Percentiles rank a stretch among this genome's conserved stretches.
Conservation (phyloP, 257 asterid genomes). For the Solanum neorickii region DNA sequence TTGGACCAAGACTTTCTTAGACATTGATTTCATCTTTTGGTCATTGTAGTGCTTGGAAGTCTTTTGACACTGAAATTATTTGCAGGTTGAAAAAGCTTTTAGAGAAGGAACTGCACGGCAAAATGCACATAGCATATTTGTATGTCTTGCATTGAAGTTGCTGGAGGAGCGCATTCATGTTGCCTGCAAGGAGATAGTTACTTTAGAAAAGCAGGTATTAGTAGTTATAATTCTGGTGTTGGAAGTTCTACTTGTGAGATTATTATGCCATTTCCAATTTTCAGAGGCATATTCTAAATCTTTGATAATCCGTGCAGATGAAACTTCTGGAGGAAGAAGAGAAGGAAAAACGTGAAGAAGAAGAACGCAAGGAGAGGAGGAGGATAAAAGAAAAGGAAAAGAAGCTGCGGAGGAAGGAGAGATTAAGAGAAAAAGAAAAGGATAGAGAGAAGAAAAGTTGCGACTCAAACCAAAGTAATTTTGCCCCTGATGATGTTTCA, state of each 20-base stretch:
- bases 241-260: neutral
- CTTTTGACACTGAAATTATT: neutral
- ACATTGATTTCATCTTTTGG: neutral
- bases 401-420: conserved; percentile 87
- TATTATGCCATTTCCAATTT: neutral
- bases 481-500: conserved; percentile 26
- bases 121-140: conserved; percentile 96
- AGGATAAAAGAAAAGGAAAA: conserved; percentile 87
- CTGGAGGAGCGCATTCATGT: conserved; percentile 86
- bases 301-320: conserved; percentile 32
- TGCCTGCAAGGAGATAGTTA: conserved; percentile 90
- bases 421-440: conserved; percentile 73
- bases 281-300: conserved; percentile 8
- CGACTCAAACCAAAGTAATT: conserved; percentile 26
- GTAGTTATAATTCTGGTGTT: neutral
- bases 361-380: conserved; percentile 70
- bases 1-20: neutral
- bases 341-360: conserved; percentile 94
- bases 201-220: conserved; percentile 87
- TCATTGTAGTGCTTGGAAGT: neutral
- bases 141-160: conserved; percentile 79
- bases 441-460: conserved; percentile 47
- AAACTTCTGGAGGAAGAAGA: conserved; percentile 99
- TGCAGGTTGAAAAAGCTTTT: conserved; percentile 95
- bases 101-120: conserved; percentile 99